Evolutionary conservation across 2,329 filamentous ascomycete species (phyloP), one percentile per base, ranked within the genome.

Genomic region (Phyllosticta ampelicida): DNA sequence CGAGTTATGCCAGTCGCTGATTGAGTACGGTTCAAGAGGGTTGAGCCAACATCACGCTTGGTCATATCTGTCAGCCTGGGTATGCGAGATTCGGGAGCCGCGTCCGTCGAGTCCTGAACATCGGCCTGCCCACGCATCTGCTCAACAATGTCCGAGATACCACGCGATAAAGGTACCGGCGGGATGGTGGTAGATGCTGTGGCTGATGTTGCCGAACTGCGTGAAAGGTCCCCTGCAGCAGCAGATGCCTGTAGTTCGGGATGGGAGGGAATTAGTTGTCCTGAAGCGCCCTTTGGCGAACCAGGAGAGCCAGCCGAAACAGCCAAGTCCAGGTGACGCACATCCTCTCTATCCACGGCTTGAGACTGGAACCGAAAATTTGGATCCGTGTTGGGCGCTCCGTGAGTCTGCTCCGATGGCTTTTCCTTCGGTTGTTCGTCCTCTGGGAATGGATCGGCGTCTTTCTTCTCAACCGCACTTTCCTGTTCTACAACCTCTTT

Each of bases 401-500:
- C 18, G 2, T 51, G 49, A 59, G 64, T 19, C 59, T 62, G 56
- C 59, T 50, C 11, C 62, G 62, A 36, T 62, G 57, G 30, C 11
- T 53, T 49, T 4, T 48, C 53, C 18, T 55, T 20, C 11, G 18
- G 8, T 30, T 36, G 36, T 16, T 44, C 36, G 16, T 4, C 36
- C 13, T 18, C 36, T 16, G 36, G 36, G n/a, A n/a, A n/a, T n/a
- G 36, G 6, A n/a, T 44, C 53, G 16, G 36, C 28, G 3, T 29
- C 50, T 1, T 18, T 48, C n/a, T 60, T 60, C 55, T 56, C 53
- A n/a, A 53, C 50, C 11, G 58, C 51, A 13, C 60, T 59, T 5
- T 59, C 80, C 65, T 86, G 82, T 65, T 87, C 81, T 13, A 86
- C 79, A 2, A 86, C 84, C 9, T 83, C 84, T 6, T 80, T 79